Percentiles rank a stretch among this genome's conserved stretches.
Conservation (phyloP, 805 yeast genomes). For the Ogataea trehalophila region DNA sequence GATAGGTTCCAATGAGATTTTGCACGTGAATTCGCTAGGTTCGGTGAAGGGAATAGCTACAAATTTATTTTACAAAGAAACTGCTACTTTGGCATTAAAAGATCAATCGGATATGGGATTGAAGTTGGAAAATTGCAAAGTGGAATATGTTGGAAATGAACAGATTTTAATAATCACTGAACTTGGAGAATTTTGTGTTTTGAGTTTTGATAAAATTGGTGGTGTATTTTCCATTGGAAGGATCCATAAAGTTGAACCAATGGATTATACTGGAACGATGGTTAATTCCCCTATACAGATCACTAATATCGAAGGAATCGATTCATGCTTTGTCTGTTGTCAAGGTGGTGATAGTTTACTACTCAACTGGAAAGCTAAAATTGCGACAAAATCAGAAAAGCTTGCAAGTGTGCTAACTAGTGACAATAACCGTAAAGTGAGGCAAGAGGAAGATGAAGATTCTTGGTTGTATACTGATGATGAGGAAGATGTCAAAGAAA, state of each 20-base stretch:
- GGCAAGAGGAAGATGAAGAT: slow-evolving; percentile 37
- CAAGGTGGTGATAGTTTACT: slow-evolving; percentile 56
- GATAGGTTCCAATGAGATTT: slow-evolving; percentile 70
- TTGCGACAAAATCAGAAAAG: neutral
- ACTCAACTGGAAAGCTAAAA: slow-evolving; percentile 35
- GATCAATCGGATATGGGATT: slow-evolving; percentile 51
- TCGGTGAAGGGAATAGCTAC: slow-evolving; percentile 57
- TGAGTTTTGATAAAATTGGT: slow-evolving; percentile 30
- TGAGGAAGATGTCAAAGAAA: slow-evolving; percentile 21
- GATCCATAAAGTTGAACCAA: slow-evolving; percentile 16
- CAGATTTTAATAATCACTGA: slow-evolving; percentile 38
- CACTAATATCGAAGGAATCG: slow-evolving; percentile 34
- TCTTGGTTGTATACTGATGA: slow-evolving; percentile 35
- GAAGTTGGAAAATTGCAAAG: slow-evolving; percentile 48
- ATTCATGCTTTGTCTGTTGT: slow-evolving; percentile 55
- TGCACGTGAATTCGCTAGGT: slow-evolving; percentile 79
- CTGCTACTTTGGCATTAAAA: slow-evolving; percentile 35
- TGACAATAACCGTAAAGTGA: too few relatives aligned
- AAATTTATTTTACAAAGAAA: slow-evolving; percentile 44
- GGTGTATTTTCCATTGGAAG: slow-evolving; percentile 31
- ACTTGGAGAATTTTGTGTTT: slow-evolving; percentile 38
- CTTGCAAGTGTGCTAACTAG: too few relatives aligned
- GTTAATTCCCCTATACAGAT: slow-evolving; percentile 36
- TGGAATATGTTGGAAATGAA: slow-evolving; percentile 30
- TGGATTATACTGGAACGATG: slow-evolving; percentile 18